These are phyloP conservation scores for Dipteronia sinensis DNA, from an alignment of 345 rosid genomes.

Conservation along the genomic window DNA sequence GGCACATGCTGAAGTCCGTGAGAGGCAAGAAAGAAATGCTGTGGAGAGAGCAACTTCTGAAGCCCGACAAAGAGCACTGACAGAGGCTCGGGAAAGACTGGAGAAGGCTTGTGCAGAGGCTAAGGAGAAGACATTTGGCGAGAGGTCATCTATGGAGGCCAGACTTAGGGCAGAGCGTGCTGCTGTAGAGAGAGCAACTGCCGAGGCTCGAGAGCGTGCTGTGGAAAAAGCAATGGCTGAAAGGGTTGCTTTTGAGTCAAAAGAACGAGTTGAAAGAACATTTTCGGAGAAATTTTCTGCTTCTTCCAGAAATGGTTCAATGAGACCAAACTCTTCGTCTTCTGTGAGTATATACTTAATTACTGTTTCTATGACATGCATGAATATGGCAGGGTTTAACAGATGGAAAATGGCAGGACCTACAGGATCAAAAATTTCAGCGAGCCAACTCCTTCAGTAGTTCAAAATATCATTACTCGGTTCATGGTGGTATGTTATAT, in stretches of 20 bases:
- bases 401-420: constrained; percentile 45
- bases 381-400: constrained; percentile 11
- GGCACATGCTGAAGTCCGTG: constrained; percentile 52
- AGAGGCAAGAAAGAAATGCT: constrained; percentile 56
- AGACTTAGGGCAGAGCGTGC: constrained; percentile 85
- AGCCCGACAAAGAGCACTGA: constrained; percentile 65
- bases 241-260: constrained; percentile 67
- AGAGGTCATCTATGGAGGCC: constrained; percentile 57
- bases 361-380: constrained; percentile 1
- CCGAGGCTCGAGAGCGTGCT: constrained; percentile 96
- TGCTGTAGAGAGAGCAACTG: constrained; percentile 88
- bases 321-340: constrained; percentile 47
- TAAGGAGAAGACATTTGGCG: constrained; percentile 65
- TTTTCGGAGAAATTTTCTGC: constrained; percentile 61
- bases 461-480: constrained; percentile 49
- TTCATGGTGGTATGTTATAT: constrained; percentile 44
- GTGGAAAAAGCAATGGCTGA: constrained; percentile 58
- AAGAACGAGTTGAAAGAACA: constrained; percentile 67
- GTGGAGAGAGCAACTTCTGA: constrained; percentile 61
- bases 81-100: constrained; percentile 89
- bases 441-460: constrained; percentile 44
- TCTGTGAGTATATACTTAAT: constrained; percentile 39
- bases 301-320: constrained; percentile 51
- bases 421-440: constrained; percentile 52
- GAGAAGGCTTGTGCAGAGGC: constrained; percentile 96